These are phyloP conservation scores for Lepraria neglecta DNA, from an alignment of 495 filamentous ascomycete genomes.

Conservation along the genomic window DNA sequence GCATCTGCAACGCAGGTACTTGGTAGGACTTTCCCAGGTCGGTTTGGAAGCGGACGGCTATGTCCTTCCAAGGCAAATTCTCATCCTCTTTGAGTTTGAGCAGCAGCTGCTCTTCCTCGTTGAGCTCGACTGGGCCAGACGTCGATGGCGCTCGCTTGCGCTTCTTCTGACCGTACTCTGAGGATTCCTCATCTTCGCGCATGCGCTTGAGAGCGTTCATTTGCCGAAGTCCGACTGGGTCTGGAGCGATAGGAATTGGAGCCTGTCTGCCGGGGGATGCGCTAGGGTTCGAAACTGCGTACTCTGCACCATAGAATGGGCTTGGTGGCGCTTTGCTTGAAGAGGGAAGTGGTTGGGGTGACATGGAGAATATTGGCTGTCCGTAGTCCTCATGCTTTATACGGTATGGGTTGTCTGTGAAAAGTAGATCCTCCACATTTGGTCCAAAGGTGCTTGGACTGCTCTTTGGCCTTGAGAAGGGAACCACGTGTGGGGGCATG, in stretches of 20 bases:
- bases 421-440: constrained; percentile 30
- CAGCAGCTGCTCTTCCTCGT: constrained; percentile 61
- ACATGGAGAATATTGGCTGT: constrained; percentile 28
- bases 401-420: constrained; percentile 29
- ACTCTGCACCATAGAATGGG: constrained; percentile 25
- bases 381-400: constrained; percentile 27
- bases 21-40: constrained; percentile 58
- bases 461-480: constrained; percentile 37
- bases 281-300: constrained; percentile 19
- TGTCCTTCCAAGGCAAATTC: constrained; percentile 62
- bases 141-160: constrained; percentile 30
- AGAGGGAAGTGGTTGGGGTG: constrained; percentile 20
- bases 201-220: constrained; percentile 31
- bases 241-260: constrained; percentile 29
- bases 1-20: constrained; percentile 68
- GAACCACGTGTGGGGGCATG: constrained; percentile 30
- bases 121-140: constrained; percentile 34
- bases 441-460: constrained; percentile 37
- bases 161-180: constrained; percentile 27
- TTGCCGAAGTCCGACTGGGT: constrained; percentile 29
- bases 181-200: constrained; percentile 30
- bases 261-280: constrained; percentile 23
- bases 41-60: constrained; percentile 57
- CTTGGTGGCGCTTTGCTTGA: constrained; percentile 21
- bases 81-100: constrained; percentile 62